Base-by-base conservation (phyloP, 2,329 filamentous ascomycete species). In the Balansia obtecta region DNA sequence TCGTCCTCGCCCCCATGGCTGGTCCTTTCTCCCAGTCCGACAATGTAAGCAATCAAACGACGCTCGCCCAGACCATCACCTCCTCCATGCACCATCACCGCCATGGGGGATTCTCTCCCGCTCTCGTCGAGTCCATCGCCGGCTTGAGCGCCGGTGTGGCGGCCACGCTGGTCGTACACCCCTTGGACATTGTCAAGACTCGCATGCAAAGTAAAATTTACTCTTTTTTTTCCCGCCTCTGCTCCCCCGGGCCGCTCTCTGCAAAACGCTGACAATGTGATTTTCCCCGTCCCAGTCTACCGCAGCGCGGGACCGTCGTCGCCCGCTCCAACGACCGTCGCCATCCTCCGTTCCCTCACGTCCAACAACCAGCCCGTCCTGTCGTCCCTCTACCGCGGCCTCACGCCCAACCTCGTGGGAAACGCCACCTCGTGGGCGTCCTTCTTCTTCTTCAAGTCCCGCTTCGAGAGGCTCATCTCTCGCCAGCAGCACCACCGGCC, bases 101-200 rank as follows among this genome's bases (percentile, higher is more conserved):
- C 57, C 62, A 76, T 73, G 77, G 71, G 71, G 79, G 76, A 68
- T 72, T 85, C 63, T 84, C 85, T 62, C 81, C 86, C 68, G 88
- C 86, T 60, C 68, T 86, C 63, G 79, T 96, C 68, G 93, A 97
- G 77, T 85, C 85, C 62, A 75, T 90, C 65, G 88, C 93, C 54
- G 93, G 93, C 59, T 85, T 98, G 67, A 86, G 85, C 56, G 93
- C 93, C 53, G 93, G 93, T 54, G 77, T 88, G 51, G 77, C 89
- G 58, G 86, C 90, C 49, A 97, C 93, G 22, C 75, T 97, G 46
- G 83, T 82, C 51, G 85, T 93, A 48, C 91, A 97, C 65, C 93
- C 93, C 33, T 80, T 98, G 53, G 93, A 98, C 70, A 83, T 98
- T 56, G 83, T 97, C 65, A 98, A 98, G 75, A 97, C 91, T 54